Evolutionary conservation across 331 rosid genomes (phyloP), one percentile per base, ranked within the genome.

Genomic region (Pyracantha coccinea): DNA sequence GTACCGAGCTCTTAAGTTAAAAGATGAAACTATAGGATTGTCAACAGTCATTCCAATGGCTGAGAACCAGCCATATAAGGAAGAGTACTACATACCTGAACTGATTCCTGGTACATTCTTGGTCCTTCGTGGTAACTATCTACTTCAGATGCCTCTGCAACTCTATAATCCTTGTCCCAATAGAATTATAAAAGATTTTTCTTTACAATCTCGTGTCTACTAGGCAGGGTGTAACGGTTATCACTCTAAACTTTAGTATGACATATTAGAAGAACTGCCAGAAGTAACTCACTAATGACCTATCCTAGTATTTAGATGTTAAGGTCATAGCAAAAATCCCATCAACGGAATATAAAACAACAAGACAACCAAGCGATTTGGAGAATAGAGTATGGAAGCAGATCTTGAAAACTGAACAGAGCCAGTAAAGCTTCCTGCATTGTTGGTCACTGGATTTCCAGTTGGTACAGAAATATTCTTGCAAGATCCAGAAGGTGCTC

Each of bases 401-500:
- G 98, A 89, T 53, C 41, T 79, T 7, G 93, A 78, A 79, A 94
- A 94, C 88, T 94, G 98, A 83, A 94, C 89, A 64, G 92, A 87
- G 61, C 96, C 98, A 27, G 89, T 89, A 81, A 91, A 90, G 86
- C 96, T 86, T 80, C 96, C 97, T 12, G 85, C 79, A 24, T 80
- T 86, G 77, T 82, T 89, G 81, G 86, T 83, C 76, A 69, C 13
- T 73, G 96, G 91, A 75, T 81, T 88, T 64, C 79, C 69, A 69
- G 75, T 78, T 16, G 97, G 93, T 68, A 71, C 79, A 63, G 92
- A 62, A 74, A 90, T 72, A 83, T 85, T 94, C 87, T 94, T 90
- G 91, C 99, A 92, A 32, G 93, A 86, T 64, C 97, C 97, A 78
- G 82, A 86, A 82, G 99, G 88, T 44, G 82, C 93, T 77, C 97